Conservation (phyloP, 257 asterid species). For the Coffea eugenioides region DNA sequence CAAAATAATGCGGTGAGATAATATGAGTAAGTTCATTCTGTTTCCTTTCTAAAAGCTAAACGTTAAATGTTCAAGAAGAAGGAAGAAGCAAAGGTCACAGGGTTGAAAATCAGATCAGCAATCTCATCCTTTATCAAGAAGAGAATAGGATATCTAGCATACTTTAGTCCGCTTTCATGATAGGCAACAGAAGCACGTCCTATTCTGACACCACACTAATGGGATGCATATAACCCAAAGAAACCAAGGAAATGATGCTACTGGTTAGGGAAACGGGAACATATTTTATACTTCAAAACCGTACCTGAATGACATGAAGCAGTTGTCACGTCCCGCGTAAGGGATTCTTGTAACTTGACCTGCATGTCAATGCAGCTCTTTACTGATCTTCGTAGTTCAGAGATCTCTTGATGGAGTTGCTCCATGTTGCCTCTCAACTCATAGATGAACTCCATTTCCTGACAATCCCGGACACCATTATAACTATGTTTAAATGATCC, state of each 20-base stretch:
- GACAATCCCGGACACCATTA: constrained; percentile 13
- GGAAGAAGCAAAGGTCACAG: not conserved
- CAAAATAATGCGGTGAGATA: not conserved
- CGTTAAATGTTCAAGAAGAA: not conserved
- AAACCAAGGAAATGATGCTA: not conserved
- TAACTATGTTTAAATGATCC: constrained; percentile 2
- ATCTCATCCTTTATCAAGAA: not conserved
- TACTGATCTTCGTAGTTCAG: constrained; percentile 67
- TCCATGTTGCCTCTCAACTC: constrained; percentile 83
- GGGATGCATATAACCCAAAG: not conserved
- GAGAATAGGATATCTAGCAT: not conserved
- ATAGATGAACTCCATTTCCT: constrained; percentile 82
- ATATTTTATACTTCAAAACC: constrained; percentile 7
- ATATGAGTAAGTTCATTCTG: not conserved
- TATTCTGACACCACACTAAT: not conserved
- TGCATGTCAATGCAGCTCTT: constrained; percentile 70
- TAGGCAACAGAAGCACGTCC: not conserved
- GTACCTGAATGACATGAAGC: constrained; percentile 53
- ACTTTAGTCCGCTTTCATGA: not conserved
- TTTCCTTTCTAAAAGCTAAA: not conserved
- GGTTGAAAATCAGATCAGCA: not conserved
- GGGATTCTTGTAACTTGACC: constrained; percentile 52
- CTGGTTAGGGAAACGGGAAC: not conserved
- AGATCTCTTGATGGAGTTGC: constrained; percentile 69
- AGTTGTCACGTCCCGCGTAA: constrained; percentile 47